phyloP scores from a whole-genome alignment of 2,329 filamentous ascomycete species.

The Cercospora sesami region DNA sequence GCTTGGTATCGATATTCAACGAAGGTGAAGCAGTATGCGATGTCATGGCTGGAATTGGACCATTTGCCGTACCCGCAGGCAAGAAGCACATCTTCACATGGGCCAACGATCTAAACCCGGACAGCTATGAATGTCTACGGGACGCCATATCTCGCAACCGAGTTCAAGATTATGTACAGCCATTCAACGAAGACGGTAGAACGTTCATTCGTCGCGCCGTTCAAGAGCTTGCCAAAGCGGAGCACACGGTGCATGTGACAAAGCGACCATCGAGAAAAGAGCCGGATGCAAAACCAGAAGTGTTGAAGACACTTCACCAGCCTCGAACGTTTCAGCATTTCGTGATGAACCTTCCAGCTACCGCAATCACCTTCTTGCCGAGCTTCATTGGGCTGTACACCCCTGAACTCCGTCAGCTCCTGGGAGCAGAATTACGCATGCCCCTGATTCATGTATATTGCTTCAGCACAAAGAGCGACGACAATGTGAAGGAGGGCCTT shows the following conservation, averaged over 20 bases:
- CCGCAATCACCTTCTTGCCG: conserved; percentile 79
- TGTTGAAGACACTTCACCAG: conserved; percentile 49
- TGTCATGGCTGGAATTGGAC: conserved; percentile 95
- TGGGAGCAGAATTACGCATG: conserved; percentile 48
- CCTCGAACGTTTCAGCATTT: conserved; percentile 85
- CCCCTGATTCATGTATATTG: conserved; percentile 93
- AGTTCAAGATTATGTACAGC: conserved; percentile 67
- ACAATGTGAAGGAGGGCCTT: conserved; percentile 61
- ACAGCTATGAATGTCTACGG: conserved; percentile 72
- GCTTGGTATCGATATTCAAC: conserved; percentile 72
- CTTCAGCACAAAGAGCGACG: conserved; percentile 80
- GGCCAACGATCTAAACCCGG: conserved; percentile 96
- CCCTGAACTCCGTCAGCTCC: conserved; percentile 26
- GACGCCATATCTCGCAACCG: conserved; percentile 77
- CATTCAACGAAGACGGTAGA: conserved; percentile 80
- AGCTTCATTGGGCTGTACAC: conserved; percentile 77
- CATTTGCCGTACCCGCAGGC: conserved; percentile 88
- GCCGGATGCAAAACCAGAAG: conserved; percentile 31
- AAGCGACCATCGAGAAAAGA: conserved; percentile 39
- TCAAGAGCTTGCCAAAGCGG: conserved; percentile 55
- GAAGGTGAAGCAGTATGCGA: conserved; percentile 90
- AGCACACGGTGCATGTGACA: conserved; percentile 52
- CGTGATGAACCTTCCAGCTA: conserved; percentile 95
- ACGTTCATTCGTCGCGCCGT: conserved; percentile 74
- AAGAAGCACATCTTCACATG: conserved; percentile 89